These are phyloP conservation scores for Apiospora saccharicola DNA, from an alignment of 2,329 filamentous ascomycete genomes.

Conservation along the genomic window DNA sequence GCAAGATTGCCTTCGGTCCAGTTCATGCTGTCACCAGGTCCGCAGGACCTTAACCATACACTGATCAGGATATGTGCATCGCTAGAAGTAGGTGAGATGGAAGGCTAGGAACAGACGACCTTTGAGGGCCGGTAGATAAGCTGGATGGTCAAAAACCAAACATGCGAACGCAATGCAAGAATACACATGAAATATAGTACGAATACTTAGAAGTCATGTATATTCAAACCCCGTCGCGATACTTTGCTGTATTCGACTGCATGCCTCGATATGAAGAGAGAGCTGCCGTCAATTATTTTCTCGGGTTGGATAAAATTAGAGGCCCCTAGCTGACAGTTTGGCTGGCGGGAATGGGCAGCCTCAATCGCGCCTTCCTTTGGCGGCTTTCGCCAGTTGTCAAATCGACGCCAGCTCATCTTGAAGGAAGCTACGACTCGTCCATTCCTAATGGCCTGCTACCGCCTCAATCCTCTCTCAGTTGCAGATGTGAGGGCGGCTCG, in stretches of 20 bases:
- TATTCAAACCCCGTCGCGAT: not conserved
- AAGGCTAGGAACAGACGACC: no score
- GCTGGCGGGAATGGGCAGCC: not conserved
- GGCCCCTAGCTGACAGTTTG: not conserved
- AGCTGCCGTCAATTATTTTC: not conserved
- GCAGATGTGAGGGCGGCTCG: not conserved
- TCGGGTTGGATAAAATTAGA: not conserved
- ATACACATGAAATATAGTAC: not conserved
- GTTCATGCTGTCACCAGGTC: conserved; percentile 48
- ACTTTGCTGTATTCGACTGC: not conserved
- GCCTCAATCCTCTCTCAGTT: not conserved
- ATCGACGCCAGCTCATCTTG: not conserved
- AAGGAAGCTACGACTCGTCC: not conserved
- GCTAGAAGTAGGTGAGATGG: not conserved
- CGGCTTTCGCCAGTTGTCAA: not conserved
- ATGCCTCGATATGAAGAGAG: not conserved
- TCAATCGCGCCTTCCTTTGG: not conserved
- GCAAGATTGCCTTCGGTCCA: conserved; percentile 58
- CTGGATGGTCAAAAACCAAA: not conserved
- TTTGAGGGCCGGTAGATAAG: not conserved
- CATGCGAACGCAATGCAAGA: not conserved
- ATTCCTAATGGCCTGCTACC: no score
- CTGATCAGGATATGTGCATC: not conserved
- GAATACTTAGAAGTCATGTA: not conserved
- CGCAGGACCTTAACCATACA: not conserved